Evolutionary conservation across 1,284 basidiomycete genomes (phyloP).

Genomic region (Bjerkandera adusta): DNA sequence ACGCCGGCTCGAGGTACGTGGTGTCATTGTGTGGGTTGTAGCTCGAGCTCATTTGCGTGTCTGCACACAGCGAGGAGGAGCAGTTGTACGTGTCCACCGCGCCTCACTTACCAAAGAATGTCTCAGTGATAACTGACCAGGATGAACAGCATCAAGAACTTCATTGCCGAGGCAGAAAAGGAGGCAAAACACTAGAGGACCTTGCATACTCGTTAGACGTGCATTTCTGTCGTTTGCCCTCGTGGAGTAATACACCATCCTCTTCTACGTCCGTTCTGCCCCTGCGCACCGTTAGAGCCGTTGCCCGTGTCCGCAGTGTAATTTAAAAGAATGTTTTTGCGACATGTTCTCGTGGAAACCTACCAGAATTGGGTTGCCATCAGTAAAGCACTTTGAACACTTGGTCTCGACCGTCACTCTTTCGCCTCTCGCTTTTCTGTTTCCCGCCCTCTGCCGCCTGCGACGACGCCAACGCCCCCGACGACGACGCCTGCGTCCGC

Average conservation of each 20-base stretch:
- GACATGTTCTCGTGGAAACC: not conserved
- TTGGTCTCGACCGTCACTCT: not conserved
- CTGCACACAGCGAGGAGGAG: constrained; percentile 56
- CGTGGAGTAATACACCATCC: not conserved
- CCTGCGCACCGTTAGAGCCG: no score
- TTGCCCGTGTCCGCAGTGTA: not conserved
- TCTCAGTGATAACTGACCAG: constrained; percentile 39
- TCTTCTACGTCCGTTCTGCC: not conserved
- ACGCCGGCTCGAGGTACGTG: constrained; percentile 65
- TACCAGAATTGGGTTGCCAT: constrained; percentile 10
- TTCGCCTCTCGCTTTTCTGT: no score
- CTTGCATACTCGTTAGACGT: no score
- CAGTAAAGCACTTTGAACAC: constrained; percentile 1
- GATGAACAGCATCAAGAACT: constrained; percentile 69
- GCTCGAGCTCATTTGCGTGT: constrained; percentile 3
- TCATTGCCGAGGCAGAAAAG: constrained; percentile 78
- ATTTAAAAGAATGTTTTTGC: not conserved
- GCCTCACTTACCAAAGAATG: constrained; percentile 15
- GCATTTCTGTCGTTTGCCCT: not conserved
- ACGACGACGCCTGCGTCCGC: not conserved
- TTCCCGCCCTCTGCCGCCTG: not conserved
- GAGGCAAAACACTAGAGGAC: constrained; percentile 37
- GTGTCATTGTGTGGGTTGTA: constrained; percentile 9
- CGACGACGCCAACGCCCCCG: not conserved
- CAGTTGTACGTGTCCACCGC: constrained; percentile 57